Conservation (phyloP, 441 rosid genomes). For the Omphalea diandra region DNA sequence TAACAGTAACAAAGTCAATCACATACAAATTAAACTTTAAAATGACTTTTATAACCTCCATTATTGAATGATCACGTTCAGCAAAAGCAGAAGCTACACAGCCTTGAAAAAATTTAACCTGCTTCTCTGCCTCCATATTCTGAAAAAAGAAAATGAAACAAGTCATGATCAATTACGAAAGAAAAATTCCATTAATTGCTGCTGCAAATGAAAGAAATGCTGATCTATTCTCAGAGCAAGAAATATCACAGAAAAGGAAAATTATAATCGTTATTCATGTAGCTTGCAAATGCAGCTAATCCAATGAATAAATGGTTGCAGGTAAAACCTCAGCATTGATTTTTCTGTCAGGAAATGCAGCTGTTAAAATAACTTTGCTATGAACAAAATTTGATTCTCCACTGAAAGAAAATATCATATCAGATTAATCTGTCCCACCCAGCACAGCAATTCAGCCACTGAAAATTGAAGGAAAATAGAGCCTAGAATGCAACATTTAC, state of each 20-base stretch:
- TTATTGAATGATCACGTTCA: slow-evolving; percentile 85
- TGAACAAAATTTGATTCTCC: neutral
- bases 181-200: slow-evolving; percentile 4
- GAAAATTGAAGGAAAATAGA: slow-evolving; percentile 5
- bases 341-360: neutral
- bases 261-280: neutral
- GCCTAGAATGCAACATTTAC: neutral
- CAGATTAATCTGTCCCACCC: neutral
- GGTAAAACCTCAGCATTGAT: slow-evolving; percentile 3
- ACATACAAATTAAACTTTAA: slow-evolving; percentile 11
- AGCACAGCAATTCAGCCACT: neutral
- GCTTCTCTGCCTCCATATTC: slow-evolving; percentile 95
- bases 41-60: slow-evolving; percentile 64
- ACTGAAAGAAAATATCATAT: neutral
- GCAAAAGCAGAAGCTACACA: slow-evolving; percentile 98
- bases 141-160: slow-evolving; percentile 30
- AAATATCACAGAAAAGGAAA: neutral
- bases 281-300: slow-evolving; percentile 3
- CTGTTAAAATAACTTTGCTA: neutral
- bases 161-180: slow-evolving; percentile 10
- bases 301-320: neutral
- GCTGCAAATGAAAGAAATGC: neutral
- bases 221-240: neutral
- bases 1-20: slow-evolving; percentile 1
- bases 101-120: slow-evolving; percentile 91